A percentile compares a stretch with the other conserved stretches of the same genome.
Conservation (phyloP, 768 basidiomycete species). For the Tephrocybe sp. region DNA sequence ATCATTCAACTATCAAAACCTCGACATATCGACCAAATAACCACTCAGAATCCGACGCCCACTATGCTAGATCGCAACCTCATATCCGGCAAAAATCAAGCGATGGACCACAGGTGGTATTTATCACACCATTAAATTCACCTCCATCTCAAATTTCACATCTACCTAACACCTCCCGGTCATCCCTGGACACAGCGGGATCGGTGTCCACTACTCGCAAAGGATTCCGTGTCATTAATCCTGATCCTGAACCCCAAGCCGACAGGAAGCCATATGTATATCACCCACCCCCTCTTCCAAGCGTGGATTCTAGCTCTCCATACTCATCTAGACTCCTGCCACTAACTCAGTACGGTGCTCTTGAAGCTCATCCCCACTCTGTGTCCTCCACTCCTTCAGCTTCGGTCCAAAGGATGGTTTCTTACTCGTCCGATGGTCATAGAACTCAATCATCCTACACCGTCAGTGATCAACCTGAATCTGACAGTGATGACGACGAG, state of each 20-base stretch:
- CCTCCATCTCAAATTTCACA: constrained; percentile 12
- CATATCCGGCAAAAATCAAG: constrained; percentile 4
- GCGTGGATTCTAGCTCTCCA: constrained; percentile 5
- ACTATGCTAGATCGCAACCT: not conserved
- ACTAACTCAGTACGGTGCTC: constrained; percentile 1
- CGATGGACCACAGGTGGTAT: constrained; percentile 30
- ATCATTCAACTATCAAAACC: not conserved
- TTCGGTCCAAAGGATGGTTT: not conserved
- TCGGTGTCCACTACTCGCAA: constrained; percentile 18
- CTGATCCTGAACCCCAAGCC: constrained; percentile 25
- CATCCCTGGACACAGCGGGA: constrained; percentile 14
- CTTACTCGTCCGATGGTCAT: not conserved
- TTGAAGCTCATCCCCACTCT: constrained; percentile 1
- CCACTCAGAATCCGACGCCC: not conserved
- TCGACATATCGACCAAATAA: constrained; percentile 1
- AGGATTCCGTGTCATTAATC: constrained; percentile 28
- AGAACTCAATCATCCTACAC: not conserved
- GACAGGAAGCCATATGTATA: constrained; percentile 15
- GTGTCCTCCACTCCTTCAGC: not conserved
- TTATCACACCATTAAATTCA: constrained; percentile 27
- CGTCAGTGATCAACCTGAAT: not conserved
- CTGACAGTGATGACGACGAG: constrained; percentile 18
- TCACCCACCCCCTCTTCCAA: constrained; percentile 19
- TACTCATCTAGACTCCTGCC: constrained; percentile 19
- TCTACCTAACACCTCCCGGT: constrained; percentile 9